A percentile compares a stretch with the other conserved stretches of the same genome.
Evolutionary conservation across 1,284 basidiomycete genomes (phyloP).

Genomic region (Stereum hirsutum): DNA sequence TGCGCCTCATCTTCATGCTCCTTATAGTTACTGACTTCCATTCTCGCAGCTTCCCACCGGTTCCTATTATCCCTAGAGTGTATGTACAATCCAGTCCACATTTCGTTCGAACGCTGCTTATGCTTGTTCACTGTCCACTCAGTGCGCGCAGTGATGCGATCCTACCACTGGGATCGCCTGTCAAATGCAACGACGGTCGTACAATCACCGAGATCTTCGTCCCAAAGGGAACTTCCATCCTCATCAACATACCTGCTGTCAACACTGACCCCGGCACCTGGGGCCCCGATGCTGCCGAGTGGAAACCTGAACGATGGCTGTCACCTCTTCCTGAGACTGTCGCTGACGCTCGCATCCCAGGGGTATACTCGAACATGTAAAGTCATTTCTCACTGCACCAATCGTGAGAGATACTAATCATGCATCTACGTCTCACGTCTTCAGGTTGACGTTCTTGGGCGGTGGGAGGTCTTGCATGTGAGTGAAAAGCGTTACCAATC

Average conservation of each 20-base stretch:
- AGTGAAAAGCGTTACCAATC: neutral
- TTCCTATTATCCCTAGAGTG: neutral
- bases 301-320: conserved; percentile 4
- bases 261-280: conserved; percentile 2
- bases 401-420: neutral
- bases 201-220: neutral
- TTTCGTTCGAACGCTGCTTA: neutral
- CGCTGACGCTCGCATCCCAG: conserved; percentile 1
- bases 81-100: neutral
- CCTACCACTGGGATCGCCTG: conserved; percentile 1
- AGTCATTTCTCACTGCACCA: neutral
- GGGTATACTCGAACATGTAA: conserved; percentile 3
- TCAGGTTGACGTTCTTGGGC: conserved; percentile 3
- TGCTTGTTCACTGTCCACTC: neutral
- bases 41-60: neutral
- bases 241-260: neutral
- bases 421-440: neutral
- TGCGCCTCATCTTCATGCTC: neutral
- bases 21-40: neutral
- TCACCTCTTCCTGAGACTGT: neutral
- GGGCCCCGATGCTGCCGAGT: conserved; percentile 1
- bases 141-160: conserved; percentile 1
- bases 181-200: neutral
- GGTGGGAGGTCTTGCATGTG: conserved; percentile 3
- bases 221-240: neutral